These are phyloP conservation scores for Chalaropsis ovoidea DNA, from an alignment of 2,329 filamentous ascomycete genomes.

Conservation along the genomic window DNA sequence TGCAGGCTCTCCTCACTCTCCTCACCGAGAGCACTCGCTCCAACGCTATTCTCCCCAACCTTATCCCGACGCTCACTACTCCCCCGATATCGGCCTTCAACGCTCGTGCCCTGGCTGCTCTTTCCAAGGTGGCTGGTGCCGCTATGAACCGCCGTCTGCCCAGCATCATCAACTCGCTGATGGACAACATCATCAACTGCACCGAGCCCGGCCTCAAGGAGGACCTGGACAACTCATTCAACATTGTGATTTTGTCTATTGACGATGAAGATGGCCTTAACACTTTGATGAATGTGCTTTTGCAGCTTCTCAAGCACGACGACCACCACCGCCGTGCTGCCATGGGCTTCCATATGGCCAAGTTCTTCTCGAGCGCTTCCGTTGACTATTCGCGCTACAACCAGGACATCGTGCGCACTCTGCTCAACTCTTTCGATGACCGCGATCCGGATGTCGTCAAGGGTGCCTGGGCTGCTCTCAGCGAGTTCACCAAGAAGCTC, in stretches of 20 bases:
- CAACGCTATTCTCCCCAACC: slow-evolving; percentile 91
- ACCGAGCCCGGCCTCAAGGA: slow-evolving; percentile 61
- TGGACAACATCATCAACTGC: slow-evolving; percentile 78
- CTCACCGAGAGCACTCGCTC: slow-evolving; percentile 88
- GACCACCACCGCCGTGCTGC: slow-evolving; percentile 75
- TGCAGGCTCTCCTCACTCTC: slow-evolving; percentile 84
- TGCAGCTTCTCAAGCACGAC: slow-evolving; percentile 80
- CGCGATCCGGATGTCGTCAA: slow-evolving; percentile 74
- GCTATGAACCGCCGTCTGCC: slow-evolving; percentile 87
- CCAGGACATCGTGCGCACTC: slow-evolving; percentile 81
- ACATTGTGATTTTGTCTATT: slow-evolving; percentile 81
- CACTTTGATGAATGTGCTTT: slow-evolving; percentile 86
- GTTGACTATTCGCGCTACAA: slow-evolving; percentile 94
- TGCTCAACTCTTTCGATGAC: slow-evolving; percentile 90
- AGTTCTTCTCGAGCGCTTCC: slow-evolving; percentile 70
- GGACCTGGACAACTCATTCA: slow-evolving; percentile 73
- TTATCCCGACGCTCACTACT: slow-evolving; percentile 84
- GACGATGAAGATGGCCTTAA: slow-evolving; percentile 95
- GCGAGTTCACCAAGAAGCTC: slow-evolving; percentile 75
- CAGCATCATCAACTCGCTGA: slow-evolving; percentile 81
- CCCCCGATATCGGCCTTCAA: slow-evolving; percentile 92
- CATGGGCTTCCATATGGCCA: slow-evolving; percentile 68
- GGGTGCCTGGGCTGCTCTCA: slow-evolving; percentile 77
- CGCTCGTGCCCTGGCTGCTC: slow-evolving; percentile 80
- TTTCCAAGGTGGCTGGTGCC: slow-evolving; percentile 80